These are phyloP conservation scores for Phenoliferia sp. DNA, from an alignment of 1,284 basidiomycete genomes.

Conservation along the genomic window DNA sequence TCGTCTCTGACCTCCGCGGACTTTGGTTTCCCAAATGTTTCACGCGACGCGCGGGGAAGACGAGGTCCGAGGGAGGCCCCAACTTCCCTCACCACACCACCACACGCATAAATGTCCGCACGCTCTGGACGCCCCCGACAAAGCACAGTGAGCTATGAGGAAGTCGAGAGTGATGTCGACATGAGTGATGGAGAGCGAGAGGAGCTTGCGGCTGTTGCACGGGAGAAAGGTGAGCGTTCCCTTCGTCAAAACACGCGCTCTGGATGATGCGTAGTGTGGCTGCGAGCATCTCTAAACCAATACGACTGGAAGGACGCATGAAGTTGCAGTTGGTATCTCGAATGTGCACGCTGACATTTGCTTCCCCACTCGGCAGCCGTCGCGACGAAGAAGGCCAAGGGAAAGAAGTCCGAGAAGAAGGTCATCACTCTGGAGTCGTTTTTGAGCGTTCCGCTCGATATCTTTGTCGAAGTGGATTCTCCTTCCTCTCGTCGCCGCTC, in stretches of 20 bases:
- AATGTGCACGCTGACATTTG: neutral
- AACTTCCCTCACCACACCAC: neutral
- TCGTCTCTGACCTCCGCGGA: too few relatives aligned
- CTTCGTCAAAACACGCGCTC: neutral
- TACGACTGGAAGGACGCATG: too few relatives aligned
- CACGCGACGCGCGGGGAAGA: neutral
- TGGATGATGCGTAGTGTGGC: neutral
- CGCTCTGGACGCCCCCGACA: neutral
- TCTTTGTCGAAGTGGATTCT: neutral
- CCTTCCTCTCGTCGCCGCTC: neutral
- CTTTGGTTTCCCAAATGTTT: neutral
- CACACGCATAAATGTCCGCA: neutral
- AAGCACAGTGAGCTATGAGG: conserved; percentile 4
- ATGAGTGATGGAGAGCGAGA: neutral
- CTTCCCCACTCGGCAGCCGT: neutral
- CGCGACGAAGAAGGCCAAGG: neutral
- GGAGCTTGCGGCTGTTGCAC: too few relatives aligned
- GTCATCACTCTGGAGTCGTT: neutral
- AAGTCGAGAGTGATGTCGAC: conserved; percentile 9
- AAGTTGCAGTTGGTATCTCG: too few relatives aligned
- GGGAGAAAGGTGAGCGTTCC: neutral
- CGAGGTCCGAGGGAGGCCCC: neutral
- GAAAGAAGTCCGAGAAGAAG: neutral
- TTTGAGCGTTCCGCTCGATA: neutral
- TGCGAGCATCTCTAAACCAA: neutral